Evolutionary conservation across 805 yeast species (phyloP).

Genomic region (Saccharomycopsis fodiens): DNA sequence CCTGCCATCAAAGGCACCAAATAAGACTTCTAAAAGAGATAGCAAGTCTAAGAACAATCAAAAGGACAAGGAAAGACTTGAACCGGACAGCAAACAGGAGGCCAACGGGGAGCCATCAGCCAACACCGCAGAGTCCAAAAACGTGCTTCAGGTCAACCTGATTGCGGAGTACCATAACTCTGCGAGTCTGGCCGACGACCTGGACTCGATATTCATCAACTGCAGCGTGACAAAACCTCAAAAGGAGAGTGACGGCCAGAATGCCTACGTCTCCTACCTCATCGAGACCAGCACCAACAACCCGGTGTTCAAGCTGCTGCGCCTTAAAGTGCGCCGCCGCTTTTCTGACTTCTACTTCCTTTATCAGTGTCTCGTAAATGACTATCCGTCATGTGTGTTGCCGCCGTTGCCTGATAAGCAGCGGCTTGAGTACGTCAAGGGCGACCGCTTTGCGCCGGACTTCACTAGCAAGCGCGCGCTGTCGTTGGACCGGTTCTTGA

Average conservation of each 20-base stretch:
- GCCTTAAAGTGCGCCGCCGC: conserved; percentile 60
- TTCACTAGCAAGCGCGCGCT: conserved; percentile 79
- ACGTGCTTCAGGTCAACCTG: neutral
- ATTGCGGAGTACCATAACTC: neutral
- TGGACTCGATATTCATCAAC: conserved; percentile 26
- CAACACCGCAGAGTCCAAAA: neutral
- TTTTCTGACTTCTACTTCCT: conserved; percentile 82
- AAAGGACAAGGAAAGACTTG: conserved; percentile 1
- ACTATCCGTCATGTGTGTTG: conserved; percentile 75
- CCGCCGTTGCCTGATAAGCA: conserved; percentile 95
- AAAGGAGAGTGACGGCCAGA: conserved; percentile 66
- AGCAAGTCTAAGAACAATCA: no score
- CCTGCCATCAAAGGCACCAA: no score
- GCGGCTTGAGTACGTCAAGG: conserved; percentile 84
- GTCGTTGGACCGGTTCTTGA: conserved; percentile 69
- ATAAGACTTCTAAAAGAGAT: no score
- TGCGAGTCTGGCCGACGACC: conserved; percentile 7
- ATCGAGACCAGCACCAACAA: conserved; percentile 56
- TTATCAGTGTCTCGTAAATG: conserved; percentile 65
- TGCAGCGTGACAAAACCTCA: conserved; percentile 51
- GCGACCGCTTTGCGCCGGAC: conserved; percentile 81
- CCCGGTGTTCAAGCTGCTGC: conserved; percentile 42
- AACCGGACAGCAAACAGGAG: neutral
- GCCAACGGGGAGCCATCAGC: neutral
- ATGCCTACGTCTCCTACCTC: conserved; percentile 68